Evolutionary conservation across 106 monocot species (phyloP).

Genomic region (Allium fistulosum): DNA sequence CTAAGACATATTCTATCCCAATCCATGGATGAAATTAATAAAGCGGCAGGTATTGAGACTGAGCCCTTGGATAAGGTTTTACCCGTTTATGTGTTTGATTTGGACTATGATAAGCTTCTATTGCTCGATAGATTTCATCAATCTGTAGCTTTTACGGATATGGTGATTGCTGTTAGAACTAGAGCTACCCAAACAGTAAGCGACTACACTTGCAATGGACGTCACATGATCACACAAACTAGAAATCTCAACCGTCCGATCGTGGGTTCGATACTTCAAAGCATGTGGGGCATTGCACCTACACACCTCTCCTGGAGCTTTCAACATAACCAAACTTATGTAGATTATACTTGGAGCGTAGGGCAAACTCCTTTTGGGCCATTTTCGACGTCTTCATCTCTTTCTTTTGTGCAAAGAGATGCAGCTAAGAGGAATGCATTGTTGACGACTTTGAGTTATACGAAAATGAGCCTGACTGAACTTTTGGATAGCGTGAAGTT

Average conservation of each 20-base stretch:
- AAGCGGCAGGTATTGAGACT: constrained; percentile 24
- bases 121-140: constrained; percentile 87
- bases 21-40: constrained; percentile 55
- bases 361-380: constrained; percentile 97
- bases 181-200: constrained; percentile 75
- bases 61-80: constrained; percentile 44
- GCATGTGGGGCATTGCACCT: constrained; percentile 86
- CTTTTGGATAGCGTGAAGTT: constrained; percentile 55
- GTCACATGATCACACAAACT: constrained; percentile 72
- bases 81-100: constrained; percentile 88
- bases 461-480: constrained; percentile 54
- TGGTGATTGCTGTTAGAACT: constrained; percentile 86
- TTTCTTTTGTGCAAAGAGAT: constrained; percentile 91
- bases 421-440: constrained; percentile 79
- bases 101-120: constrained; percentile 66
- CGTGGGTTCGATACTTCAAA: constrained; percentile 76
- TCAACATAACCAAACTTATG: constrained; percentile 56
- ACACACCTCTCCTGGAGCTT: constrained; percentile 86
- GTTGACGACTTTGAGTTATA: constrained; percentile 65
- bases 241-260: constrained; percentile 76
- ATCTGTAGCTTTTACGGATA: constrained; percentile 77
- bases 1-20: constrained; percentile 59
- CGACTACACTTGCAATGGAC: constrained; percentile 94
- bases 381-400: constrained; percentile 55
- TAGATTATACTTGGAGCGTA: constrained; percentile 92